These are phyloP conservation scores for Cystofilobasidium bisporidii DNA, from an alignment of 768 basidiomycete genomes.

Conservation along the genomic window DNA sequence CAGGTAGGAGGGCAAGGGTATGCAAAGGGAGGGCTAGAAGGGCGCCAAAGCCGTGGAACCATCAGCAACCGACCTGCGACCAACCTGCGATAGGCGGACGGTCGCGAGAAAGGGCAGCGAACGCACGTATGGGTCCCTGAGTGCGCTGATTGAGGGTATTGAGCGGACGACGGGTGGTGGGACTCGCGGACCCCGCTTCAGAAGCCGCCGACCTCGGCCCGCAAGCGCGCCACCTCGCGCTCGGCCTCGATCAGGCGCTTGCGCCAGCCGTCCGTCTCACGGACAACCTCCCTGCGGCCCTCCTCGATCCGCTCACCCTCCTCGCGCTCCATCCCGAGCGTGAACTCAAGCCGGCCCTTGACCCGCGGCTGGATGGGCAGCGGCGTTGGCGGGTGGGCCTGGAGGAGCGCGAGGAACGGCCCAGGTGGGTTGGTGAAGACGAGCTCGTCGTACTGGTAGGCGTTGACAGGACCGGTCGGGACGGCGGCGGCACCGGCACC, in stretches of 20 bases:
- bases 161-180: too few relatives aligned
- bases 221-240: constrained; percentile 62
- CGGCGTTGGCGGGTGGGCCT: constrained; percentile 69
- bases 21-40: too few relatives aligned
- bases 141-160: too few relatives aligned
- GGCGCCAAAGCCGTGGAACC: too few relatives aligned
- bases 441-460: constrained; percentile 98
- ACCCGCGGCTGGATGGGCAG: constrained; percentile 47
- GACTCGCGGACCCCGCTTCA: too few relatives aligned
- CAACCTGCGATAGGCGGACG: too few relatives aligned
- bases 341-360: constrained; percentile 66
- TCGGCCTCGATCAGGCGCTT: constrained; percentile 61
- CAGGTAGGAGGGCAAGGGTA: too few relatives aligned
- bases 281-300: constrained; percentile 58
- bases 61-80: too few relatives aligned
- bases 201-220: constrained; percentile 45
- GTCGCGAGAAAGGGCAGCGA: too few relatives aligned
- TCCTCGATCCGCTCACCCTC: constrained; percentile 71
- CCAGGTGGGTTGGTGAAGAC: constrained; percentile 91
- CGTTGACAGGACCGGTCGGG: constrained; percentile 59
- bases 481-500: constrained; percentile 39
- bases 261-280: constrained; percentile 68
- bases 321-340: constrained; percentile 70
- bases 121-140: too few relatives aligned
- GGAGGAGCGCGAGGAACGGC: constrained; percentile 70